Conservation (phyloP, 2,329 filamentous ascomycete species). For the Ilyonectria sp. region DNA sequence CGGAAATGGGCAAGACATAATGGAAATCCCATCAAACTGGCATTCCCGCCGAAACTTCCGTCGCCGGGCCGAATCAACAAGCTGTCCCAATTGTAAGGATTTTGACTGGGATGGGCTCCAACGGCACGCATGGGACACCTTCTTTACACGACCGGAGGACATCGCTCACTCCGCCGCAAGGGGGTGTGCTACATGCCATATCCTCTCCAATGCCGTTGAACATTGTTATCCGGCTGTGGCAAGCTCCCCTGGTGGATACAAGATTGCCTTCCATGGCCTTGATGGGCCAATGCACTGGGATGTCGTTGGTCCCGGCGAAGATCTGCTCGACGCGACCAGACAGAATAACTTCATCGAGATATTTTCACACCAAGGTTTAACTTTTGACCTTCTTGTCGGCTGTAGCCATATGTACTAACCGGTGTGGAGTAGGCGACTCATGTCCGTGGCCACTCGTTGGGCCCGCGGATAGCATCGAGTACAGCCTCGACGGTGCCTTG, state of each 20-base stretch:
- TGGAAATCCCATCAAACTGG: background rate
- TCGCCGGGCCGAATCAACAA: background rate
- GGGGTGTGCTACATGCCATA: constrained; percentile 11
- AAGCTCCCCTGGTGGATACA: constrained; percentile 1
- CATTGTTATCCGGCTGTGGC: constrained; percentile 11
- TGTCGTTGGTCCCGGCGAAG: constrained; percentile 4
- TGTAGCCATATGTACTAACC: background rate
- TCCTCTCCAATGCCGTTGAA: background rate
- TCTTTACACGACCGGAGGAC: constrained; percentile 5
- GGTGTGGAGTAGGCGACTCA: background rate
- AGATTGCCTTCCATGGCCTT: constrained; percentile 15
- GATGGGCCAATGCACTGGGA: constrained; percentile 25
- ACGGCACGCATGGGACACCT: background rate
- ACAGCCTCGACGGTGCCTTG: constrained; percentile 1
- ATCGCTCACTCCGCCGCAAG: constrained; percentile 1
- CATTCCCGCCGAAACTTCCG: background rate
- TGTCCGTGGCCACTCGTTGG: constrained; percentile 21
- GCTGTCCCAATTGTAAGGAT: constrained; percentile 17
- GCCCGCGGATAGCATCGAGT: constrained; percentile 1
- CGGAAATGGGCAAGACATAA: background rate
- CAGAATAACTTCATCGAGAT: constrained; percentile 9
- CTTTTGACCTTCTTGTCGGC: too few species aligned
- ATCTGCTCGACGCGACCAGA: background rate
- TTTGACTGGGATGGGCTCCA: constrained; percentile 24
- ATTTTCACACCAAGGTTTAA: background rate